Evolutionary conservation across 768 basidiomycete species (phyloP), one percentile per base, ranked within the genome.

Genomic region (Clitopilus passeckerianus): DNA sequence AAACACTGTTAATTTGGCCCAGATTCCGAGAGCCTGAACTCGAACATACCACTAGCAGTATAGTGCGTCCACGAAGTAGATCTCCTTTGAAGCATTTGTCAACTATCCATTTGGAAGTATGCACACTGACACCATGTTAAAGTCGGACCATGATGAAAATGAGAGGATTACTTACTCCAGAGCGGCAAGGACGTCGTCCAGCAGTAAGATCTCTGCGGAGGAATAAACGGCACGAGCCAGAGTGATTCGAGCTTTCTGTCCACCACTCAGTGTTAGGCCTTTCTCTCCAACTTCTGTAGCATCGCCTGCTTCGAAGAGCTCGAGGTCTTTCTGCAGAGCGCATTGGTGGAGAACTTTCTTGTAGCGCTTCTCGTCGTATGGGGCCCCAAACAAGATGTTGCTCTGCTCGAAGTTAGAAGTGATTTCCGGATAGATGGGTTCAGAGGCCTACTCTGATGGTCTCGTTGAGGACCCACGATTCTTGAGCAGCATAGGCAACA

Each of bases 381-480:
- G 27, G 20, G 22, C 16, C 23, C 56, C 91, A 22, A 57, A 57
- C n/a, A 57, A 23, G 18, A 57, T 57, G 41, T 41, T 37, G 44
- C 30, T 23, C 46, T 50, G 37, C 12, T 18, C 37, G 46, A 50
- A 22, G 22, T 50, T 3, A 50, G n/a, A 23, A 14, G 22, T 56
- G 18, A 15, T 16, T 8, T 22, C 15, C 23, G 27, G 37, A 5
- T 12, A 22, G 15, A n/a, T n/a, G 20, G 12, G 35, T 6, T 14
- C 41, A 18, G 22, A 33, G 22, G 34, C 46, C n/a, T 30, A 85
- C 86, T 68, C 73, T 77, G 56, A 91, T 89, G 0, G 89, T 91
- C 60, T 88, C 89, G 63, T 91, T 93, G 69, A 87, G 83, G 2
- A 93, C 86, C 91, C 91, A 95, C 3, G 89, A 85, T 67, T 93